Percentiles rank a stretch among this genome's conserved stretches.
Conservation (phyloP, 2,329 filamentous ascomycete genomes). For the Hypoxylon sp. region DNA sequence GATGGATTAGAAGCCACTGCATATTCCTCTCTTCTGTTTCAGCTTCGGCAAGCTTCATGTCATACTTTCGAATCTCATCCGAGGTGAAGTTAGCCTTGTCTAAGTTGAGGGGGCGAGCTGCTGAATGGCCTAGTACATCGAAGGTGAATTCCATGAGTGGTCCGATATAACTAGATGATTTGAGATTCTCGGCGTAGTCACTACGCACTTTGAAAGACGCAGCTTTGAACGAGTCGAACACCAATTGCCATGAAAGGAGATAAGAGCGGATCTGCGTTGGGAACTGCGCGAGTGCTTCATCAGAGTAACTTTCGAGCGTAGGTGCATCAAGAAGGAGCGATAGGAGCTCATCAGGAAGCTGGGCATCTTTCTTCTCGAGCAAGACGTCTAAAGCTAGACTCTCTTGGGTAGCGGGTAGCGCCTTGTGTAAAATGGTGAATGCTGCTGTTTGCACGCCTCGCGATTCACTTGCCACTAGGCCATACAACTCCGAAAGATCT, state of each 20-base stretch:
- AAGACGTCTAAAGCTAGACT: conserved; percentile 80
- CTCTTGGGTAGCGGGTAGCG: conserved; percentile 81
- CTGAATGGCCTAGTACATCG: conserved; percentile 82
- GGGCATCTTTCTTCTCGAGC: conserved; percentile 75
- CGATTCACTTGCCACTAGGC: conserved; percentile 78
- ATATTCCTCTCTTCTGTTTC: conserved; percentile 76
- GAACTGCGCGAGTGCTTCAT: conserved; percentile 72
- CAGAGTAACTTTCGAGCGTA: conserved; percentile 70
- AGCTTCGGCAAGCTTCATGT: conserved; percentile 60
- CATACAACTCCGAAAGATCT: conserved; percentile 75
- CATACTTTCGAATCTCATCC: conserved; percentile 64
- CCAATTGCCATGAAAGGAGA: conserved; percentile 85
- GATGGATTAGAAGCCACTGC: conserved; percentile 83
- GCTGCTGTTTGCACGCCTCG: conserved; percentile 79
- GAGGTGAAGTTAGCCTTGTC: conserved; percentile 70
- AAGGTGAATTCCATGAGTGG: conserved; percentile 82
- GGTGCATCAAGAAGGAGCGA: conserved; percentile 84
- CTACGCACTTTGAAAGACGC: conserved; percentile 84
- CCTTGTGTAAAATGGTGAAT: conserved; percentile 80
- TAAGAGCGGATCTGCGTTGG: conserved; percentile 79
- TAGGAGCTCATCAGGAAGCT: conserved; percentile 83
- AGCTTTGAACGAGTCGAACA: conserved; percentile 84
- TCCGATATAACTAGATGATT: conserved; percentile 72
- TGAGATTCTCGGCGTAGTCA: conserved; percentile 82
- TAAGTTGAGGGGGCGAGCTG: conserved; percentile 76